Evolutionary conservation across 2,329 filamentous ascomycete genomes (phyloP), one percentile per base, ranked within the genome.

Genomic region (Claviceps sp.): DNA sequence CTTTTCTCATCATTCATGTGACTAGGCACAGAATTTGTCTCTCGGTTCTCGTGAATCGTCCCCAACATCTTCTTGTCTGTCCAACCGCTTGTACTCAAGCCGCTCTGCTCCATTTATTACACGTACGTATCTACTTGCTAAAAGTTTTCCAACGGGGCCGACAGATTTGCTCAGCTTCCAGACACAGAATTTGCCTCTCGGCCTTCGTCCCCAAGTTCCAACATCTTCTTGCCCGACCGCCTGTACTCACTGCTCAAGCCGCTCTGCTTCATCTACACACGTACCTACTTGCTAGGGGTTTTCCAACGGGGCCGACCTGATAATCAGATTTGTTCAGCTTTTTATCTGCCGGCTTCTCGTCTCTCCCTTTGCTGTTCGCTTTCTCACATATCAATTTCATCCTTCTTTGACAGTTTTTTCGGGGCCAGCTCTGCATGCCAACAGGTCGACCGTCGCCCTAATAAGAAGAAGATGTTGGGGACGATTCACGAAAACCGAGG

Each of bases 401-500:
- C 22, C 41, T 48, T 48, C 42, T 16, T 52, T 54, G 44, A 49
- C 43, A 54, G 50, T 37, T 22, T 50, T 26, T 24, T 14, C 44
- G 13, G 38, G 34, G 37, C 50, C 50, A 47, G 44, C 26, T 48
- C 50, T 58, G 59, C 60, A n/a, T n/a, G n/a, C n/a, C n/a, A 57
- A 61, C 59, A 38, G 52, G 58, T 61, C 59, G 60, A n/a, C n/a
- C n/a, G n/a, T n/a, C n/a, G n/a, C n/a, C n/a, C n/a, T n/a, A n/a
- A n/a, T 46, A 54, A 47, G 62, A 56, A 8, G 8, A 8, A 13
- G 13, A 37, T 37, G 8, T 8, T 3, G 22, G 22, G 22, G 22
- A 22, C 22, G 22, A 22, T 22, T 47, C 62, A 58, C 54, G 63
- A 62, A 53, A 64, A 58, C 54, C 58, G 55, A 49, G 58, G 57